Conservation (phyloP, 192 early-diverging fungal species). For the Umbelopsis sp. region DNA sequence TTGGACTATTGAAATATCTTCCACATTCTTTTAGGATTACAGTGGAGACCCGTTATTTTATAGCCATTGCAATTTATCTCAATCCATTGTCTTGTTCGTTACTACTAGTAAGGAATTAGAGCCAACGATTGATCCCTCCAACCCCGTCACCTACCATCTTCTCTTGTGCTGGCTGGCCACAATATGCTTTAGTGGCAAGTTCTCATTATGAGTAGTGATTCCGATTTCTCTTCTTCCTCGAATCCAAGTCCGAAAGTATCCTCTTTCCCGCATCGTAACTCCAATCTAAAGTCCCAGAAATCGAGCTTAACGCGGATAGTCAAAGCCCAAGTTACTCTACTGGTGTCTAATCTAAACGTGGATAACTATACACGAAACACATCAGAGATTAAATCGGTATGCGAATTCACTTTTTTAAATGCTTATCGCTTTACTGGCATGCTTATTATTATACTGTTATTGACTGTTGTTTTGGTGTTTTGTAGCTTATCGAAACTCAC, state of each 20-base stretch:
- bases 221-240: conserved; percentile 42
- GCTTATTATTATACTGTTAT: background rate
- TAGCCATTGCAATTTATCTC: background rate
- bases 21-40: background rate
- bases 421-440: background rate
- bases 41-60: background rate
- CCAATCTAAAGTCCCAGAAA: conserved; percentile 46
- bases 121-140: conserved; percentile 2
- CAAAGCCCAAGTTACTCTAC: conserved; percentile 59
- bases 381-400: conserved; percentile 54
- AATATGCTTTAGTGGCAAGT: conserved; percentile 32
- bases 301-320: conserved; percentile 56
- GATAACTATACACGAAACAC: conserved; percentile 54
- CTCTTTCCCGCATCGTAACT: conserved; percentile 45
- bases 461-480: background rate
- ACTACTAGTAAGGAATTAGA: conserved; percentile 3
- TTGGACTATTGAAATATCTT: conserved; percentile 3
- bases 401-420: conserved; percentile 9
- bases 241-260: conserved; percentile 44
- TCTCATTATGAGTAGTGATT: conserved; percentile 60
- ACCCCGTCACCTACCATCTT: background rate
- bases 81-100: conserved; percentile 4
- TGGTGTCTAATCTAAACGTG: conserved; percentile 53
- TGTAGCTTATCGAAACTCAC: conserved; percentile 54
- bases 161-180: conserved; percentile 14